phyloP scores from a whole-genome alignment of 2,329 filamentous ascomycete genomes.

The Annulohypoxylon truncatum region DNA sequence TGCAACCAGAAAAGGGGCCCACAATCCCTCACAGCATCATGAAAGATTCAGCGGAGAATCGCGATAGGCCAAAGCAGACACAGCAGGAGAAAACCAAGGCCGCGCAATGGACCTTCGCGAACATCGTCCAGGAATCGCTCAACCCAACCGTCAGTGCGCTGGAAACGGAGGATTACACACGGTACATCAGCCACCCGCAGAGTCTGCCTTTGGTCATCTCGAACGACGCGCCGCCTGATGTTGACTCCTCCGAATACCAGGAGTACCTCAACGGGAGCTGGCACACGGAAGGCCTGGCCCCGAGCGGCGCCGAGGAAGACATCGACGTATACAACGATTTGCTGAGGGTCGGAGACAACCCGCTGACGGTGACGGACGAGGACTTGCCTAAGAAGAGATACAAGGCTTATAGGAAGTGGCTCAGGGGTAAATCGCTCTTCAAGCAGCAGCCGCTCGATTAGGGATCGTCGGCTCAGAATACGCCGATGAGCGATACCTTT shows the following conservation, averaged over 20 bases:
- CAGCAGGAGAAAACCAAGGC: constrained; percentile 80
- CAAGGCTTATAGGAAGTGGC: constrained; percentile 95
- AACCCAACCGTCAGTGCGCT: constrained; percentile 82
- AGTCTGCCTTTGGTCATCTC: constrained; percentile 86
- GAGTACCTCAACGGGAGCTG: constrained; percentile 81
- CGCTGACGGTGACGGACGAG: constrained; percentile 86
- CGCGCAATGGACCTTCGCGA: constrained; percentile 88
- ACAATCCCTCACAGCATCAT: constrained; percentile 64
- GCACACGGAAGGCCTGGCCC: constrained; percentile 66
- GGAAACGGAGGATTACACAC: constrained; percentile 87
- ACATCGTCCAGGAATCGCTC: constrained; percentile 86
- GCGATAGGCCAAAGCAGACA: constrained; percentile 63
- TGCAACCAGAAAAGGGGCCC: constrained; percentile 52
- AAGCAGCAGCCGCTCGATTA: constrained; percentile 82
- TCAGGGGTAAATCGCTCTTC: constrained; percentile 93
- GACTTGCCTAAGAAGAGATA: constrained; percentile 94
- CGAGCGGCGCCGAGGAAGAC: constrained; percentile 70
- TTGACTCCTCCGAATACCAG: constrained; percentile 74
- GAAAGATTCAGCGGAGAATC: constrained; percentile 58
- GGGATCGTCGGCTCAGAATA: constrained; percentile 43
- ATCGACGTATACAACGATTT: constrained; percentile 80
- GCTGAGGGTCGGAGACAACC: constrained; percentile 80
- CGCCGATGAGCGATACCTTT: constrained; percentile 41
- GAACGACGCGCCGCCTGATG: constrained; percentile 70
- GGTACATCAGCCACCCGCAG: constrained; percentile 90